phyloP scores from a whole-genome alignment of 2,329 filamentous ascomycete species.

The Neofusicoccum sp. region DNA sequence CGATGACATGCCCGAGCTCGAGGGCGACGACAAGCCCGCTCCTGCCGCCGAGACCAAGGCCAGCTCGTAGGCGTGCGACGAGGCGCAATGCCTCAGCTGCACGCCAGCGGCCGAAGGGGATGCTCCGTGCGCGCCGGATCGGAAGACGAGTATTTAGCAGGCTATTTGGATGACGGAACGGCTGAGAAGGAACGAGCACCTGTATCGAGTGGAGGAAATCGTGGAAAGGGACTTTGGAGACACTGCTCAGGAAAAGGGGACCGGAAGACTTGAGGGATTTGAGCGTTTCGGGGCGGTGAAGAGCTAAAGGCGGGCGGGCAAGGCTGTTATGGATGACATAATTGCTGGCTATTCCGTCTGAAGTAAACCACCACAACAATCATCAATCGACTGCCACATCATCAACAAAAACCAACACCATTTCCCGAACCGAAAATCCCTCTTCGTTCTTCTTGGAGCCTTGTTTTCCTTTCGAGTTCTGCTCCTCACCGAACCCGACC shows the following conservation, averaged over 20 bases:
- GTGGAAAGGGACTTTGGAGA: not conserved
- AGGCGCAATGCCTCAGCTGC: not conserved
- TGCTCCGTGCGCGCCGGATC: no score
- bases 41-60: conserved; percentile 22
- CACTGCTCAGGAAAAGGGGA: not conserved
- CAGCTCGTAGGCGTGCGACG: conserved; percentile 21
- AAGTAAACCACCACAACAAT: not conserved
- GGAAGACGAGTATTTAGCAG: conserved; percentile 7
- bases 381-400: no score
- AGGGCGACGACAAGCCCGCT: conserved; percentile 29
- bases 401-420: no score
- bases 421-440: no score
- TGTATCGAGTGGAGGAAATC: not conserved
- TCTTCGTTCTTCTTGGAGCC: no score
- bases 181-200: not conserved
- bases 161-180: not conserved
- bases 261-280: not conserved
- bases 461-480: no score
- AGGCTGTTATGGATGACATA: not conserved
- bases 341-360: not conserved
- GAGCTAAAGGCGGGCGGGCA: conserved; percentile 1
- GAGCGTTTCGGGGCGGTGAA: conserved; percentile 2
- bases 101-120: no score
- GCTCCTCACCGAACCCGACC: no score
- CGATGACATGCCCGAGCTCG: conserved; percentile 75